Base-by-base conservation (phyloP, 441 rosid genomes). In the Arabidopsis hybrid region DNA sequence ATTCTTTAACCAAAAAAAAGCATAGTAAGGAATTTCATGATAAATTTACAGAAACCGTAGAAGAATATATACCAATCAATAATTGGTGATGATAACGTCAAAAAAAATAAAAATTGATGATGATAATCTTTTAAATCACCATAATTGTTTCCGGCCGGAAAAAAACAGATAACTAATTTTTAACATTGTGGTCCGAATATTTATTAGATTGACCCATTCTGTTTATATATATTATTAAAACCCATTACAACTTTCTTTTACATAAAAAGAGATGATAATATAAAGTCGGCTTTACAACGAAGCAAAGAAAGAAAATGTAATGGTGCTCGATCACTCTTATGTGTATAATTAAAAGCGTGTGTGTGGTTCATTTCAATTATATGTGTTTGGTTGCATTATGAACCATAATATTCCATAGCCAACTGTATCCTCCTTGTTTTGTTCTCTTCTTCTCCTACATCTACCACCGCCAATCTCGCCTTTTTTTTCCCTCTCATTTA, bases 361-460 rank as follows among this genome's bases (percentile, higher is more conserved):
- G 59, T 49, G 67, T 61, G 79, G 71, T 70, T 70, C 75, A 64
- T 65, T 57, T 76, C 35, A 55, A 76, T 76, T 70, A 70, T 72
- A 36, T 60, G 73, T 59, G 51, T 38, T 68, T 74, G 80, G 82
- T 82, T 81, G 65, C 38, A 49, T 43, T 77, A 76, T 56, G 59
- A 64, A 71, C 84, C 79, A 84, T 53, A 59, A 86, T 78, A 84
- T 83, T 84, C 87, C 88, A 79, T 69, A 57, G 72, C 85, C 95
- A 89, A 87, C 97, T 85, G 90, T 83, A 69, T 76, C 75, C 75
- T 61, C 57, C 65, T 59, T 55, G 51, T 64, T 63, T 69, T 38
- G 49, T 73, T 50, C 52, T 71, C 72, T 64, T 72, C 75, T 78
- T 65, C 69, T 68, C 50, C 10, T 42, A n/a, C 26, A 17, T 66